Conservation (phyloP, 768 basidiomycete genomes). For the Russula dissimulans region DNA sequence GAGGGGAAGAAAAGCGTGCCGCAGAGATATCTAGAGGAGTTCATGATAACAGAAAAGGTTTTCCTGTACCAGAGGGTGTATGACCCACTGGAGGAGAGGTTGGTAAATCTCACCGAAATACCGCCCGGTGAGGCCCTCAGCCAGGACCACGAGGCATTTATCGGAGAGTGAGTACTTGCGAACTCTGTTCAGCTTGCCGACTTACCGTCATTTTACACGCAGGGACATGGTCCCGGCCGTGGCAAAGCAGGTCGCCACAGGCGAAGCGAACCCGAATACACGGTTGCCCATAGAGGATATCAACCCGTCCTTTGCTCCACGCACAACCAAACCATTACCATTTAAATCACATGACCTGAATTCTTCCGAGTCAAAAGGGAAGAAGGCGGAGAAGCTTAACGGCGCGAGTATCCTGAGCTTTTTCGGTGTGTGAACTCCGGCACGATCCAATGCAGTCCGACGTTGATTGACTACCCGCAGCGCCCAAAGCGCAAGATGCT, state of each 20-base stretch:
- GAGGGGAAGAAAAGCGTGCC: slow-evolving; percentile 86
- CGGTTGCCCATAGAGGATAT: slow-evolving; percentile 69
- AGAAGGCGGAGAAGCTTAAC: slow-evolving; percentile 27
- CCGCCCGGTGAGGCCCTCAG: slow-evolving; percentile 47
- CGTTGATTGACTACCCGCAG: slow-evolving; percentile 1
- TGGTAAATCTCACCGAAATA: slow-evolving; percentile 62
- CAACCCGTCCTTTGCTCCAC: slow-evolving; percentile 54
- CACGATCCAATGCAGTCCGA: not conserved
- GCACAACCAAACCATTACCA: slow-evolving; percentile 37
- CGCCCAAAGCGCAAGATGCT: slow-evolving; percentile 6
- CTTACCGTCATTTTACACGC: slow-evolving; percentile 10
- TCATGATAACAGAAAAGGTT: slow-evolving; percentile 78
- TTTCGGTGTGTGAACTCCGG: slow-evolving; percentile 42
- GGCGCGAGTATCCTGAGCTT: slow-evolving; percentile 46
- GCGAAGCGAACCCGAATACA: slow-evolving; percentile 63
- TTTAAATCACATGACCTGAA: slow-evolving; percentile 19
- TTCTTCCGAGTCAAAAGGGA: slow-evolving; percentile 12
- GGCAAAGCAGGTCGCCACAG: slow-evolving; percentile 58
- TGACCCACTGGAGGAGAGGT: slow-evolving; percentile 52
- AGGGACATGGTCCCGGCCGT: slow-evolving; percentile 57
- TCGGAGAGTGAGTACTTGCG: slow-evolving; percentile 47
- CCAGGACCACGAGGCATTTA: slow-evolving; percentile 56
- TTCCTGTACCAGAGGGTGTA: slow-evolving; percentile 92
- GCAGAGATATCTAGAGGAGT: slow-evolving; percentile 60
- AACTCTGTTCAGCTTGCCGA: not conserved